Percentiles rank a stretch among this genome's conserved stretches.
These are phyloP conservation scores for Candida sanyiensis DNA, from an alignment of 805 yeast species.

Conservation along the genomic window DNA sequence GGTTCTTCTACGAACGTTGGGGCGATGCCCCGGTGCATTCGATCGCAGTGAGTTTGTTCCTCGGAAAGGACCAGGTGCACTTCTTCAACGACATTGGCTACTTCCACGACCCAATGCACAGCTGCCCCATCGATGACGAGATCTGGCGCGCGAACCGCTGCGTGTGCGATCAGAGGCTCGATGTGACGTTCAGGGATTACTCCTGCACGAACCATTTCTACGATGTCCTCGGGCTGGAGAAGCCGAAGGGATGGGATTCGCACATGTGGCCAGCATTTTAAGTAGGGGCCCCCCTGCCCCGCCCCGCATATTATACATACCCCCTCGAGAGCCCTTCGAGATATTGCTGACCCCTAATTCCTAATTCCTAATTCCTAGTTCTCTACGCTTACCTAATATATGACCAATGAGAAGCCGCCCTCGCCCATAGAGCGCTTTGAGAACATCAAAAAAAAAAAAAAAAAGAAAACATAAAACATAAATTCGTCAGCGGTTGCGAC, in stretches of 20 bases:
- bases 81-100: constrained; percentile 82
- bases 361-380: too few relatives aligned
- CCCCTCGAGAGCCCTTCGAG: too few relatives aligned
- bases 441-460: too few relatives aligned
- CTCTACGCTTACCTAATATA: too few relatives aligned
- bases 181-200: constrained; percentile 69
- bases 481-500: too few relatives aligned
- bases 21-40: constrained; percentile 93
- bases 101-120: constrained; percentile 57
- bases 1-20: constrained; percentile 66
- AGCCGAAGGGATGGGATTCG: constrained; percentile 65
- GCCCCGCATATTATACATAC: too few relatives aligned
- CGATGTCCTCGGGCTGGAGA: constrained; percentile 45
- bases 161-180: constrained; percentile 53
- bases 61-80: constrained; percentile 63
- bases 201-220: constrained; percentile 63
- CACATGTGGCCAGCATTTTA: constrained; percentile 25
- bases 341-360: too few relatives aligned
- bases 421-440: too few relatives aligned
- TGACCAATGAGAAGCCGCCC: too few relatives aligned
- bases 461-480: too few relatives aligned
- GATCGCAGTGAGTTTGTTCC: constrained; percentile 72
- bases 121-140: constrained; percentile 51
- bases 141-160: constrained; percentile 43
- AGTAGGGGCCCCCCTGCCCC: too few relatives aligned